Evolutionary conservation across 352 stramenopile genomes (phyloP).

Genomic region (Blastocystis sp.): DNA sequence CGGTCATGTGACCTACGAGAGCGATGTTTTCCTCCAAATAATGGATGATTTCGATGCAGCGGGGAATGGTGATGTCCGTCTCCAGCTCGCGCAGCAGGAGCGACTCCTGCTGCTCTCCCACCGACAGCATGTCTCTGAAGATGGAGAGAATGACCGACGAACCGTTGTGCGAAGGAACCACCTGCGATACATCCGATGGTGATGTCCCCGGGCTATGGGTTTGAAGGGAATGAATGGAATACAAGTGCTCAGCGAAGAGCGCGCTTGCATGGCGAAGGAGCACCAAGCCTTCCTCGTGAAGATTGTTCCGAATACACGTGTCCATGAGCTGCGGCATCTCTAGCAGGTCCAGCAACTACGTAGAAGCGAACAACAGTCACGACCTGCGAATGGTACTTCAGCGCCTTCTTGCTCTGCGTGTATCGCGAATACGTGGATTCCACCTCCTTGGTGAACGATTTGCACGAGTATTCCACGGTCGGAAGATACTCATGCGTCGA

Average conservation of each 20-base stretch:
- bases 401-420: constrained; percentile 75
- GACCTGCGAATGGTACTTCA: constrained; percentile 70
- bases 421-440: constrained; percentile 59
- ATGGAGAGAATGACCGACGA: constrained; percentile 15
- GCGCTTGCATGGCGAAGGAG: constrained; percentile 25
- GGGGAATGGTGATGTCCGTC: constrained; percentile 39
- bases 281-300: constrained; percentile 84
- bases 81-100: constrained; percentile 30
- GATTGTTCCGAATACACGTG: constrained; percentile 84
- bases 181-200: too few relatives aligned
- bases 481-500: constrained; percentile 1
- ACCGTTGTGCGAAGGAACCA: background rate
- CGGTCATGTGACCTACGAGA: background rate
- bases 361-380: background rate
- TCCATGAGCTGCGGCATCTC: constrained; percentile 92
- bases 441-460: constrained; percentile 35
- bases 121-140: constrained; percentile 36
- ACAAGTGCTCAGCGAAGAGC: constrained; percentile 50
- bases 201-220: background rate
- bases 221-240: background rate
- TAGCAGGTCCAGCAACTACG: constrained; percentile 83
- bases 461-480: constrained; percentile 54
- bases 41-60: constrained; percentile 24
- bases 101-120: constrained; percentile 39
- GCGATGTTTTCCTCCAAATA: constrained; percentile 25